A percentile compares a stretch with the other conserved stretches of the same genome.
Evolutionary conservation across 2,329 filamentous ascomycete species (phyloP).

Genomic region (Dactylellina parvicollis): DNA sequence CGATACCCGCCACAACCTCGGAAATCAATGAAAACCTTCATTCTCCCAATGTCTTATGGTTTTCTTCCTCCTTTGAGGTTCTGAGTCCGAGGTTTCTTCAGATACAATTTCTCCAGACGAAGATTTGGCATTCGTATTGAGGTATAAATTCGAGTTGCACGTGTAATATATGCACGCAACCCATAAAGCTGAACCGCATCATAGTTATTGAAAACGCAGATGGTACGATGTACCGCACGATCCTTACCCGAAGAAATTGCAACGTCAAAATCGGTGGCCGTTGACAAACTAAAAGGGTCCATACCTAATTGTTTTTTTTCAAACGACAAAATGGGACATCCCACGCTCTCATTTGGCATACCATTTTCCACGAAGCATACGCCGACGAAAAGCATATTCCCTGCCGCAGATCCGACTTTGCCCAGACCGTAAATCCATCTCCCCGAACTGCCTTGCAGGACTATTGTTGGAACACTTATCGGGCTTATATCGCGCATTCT

Average conservation of each 20-base stretch:
- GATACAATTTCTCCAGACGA: not conserved
- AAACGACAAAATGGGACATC: slow-evolving; percentile 37
- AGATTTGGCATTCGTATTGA: slow-evolving; percentile 23
- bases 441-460: slow-evolving; percentile 5
- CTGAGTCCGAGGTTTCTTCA: not conserved
- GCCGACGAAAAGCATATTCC: slow-evolving; percentile 13
- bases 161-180: slow-evolving; percentile 5
- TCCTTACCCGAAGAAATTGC: slow-evolving; percentile 6
- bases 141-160: not conserved
- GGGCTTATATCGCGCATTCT: slow-evolving; percentile 53
- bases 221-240: not conserved
- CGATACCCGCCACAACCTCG: slow-evolving; percentile 21
- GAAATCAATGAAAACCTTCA: slow-evolving; percentile 1
- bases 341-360: slow-evolving; percentile 38
- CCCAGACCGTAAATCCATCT: not conserved
- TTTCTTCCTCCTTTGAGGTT: not conserved
- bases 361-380: not conserved
- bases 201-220: not conserved
- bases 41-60: not conserved
- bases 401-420: slow-evolving; percentile 41
- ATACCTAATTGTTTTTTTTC: not conserved
- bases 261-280: slow-evolving; percentile 1
- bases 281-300: no score
- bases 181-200: not conserved
- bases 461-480: slow-evolving; percentile 9